Conservation (phyloP, 768 basidiomycete species). For the Grammothele lineata region DNA sequence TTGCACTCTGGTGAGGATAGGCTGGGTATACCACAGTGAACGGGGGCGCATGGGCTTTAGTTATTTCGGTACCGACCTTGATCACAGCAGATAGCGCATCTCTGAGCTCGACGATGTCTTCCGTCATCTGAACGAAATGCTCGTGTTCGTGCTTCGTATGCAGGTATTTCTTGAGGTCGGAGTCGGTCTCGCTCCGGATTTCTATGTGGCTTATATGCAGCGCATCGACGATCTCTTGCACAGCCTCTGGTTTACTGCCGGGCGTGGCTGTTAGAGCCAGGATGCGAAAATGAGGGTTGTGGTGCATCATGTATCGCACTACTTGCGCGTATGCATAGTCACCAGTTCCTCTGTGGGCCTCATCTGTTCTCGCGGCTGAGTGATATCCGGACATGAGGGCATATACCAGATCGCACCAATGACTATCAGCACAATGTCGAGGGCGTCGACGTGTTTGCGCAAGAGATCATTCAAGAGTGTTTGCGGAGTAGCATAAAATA, state of each 20-base stretch:
- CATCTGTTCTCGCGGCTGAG: constrained; percentile 54
- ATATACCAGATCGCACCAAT: constrained; percentile 58
- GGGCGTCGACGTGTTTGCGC: constrained; percentile 67
- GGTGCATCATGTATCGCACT: constrained; percentile 86
- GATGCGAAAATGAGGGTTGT: constrained; percentile 90
- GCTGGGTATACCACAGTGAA: no score
- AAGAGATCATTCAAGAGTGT: constrained; percentile 89
- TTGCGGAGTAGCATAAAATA: constrained; percentile 96
- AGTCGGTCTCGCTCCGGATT: constrained; percentile 85
- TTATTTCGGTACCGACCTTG: constrained; percentile 45
- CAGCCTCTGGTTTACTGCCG: constrained; percentile 77
- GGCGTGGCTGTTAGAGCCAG: constrained; percentile 96
- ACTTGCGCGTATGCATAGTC: constrained; percentile 91
- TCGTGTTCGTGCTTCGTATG: constrained; percentile 85
- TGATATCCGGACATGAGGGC: no score
- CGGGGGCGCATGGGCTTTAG: background rate
- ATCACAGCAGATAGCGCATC: constrained; percentile 69
- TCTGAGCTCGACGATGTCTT: constrained; percentile 59
- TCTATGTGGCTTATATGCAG: constrained; percentile 95
- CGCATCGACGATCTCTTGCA: constrained; percentile 87
- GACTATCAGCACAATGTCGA: constrained; percentile 82
- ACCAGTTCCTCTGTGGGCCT: constrained; percentile 92
- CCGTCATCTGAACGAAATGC: constrained; percentile 72
- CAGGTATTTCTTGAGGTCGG: constrained; percentile 83
- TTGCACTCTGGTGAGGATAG: constrained; percentile 33